Evolutionary conservation across 257 asterid species (phyloP).

Genomic region (Mentha longifolia): DNA sequence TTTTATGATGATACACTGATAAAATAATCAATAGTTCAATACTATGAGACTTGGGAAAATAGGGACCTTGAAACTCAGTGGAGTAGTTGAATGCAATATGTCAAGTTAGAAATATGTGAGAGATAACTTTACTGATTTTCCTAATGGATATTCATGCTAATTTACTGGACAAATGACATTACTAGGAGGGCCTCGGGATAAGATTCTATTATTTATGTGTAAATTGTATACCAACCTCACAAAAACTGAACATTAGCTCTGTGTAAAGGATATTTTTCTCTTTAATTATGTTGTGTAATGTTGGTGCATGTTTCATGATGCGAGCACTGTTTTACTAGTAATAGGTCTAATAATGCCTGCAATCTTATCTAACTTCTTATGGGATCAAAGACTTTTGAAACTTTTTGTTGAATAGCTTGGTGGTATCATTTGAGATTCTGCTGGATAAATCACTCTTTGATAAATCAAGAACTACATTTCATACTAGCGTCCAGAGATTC

Average conservation of each 20-base stretch:
- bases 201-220: not conserved
- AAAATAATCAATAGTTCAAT: not conserved
- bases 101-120: not conserved
- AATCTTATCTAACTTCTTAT: slow-evolving; percentile 9
- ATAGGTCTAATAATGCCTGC: slow-evolving; percentile 20
- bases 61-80: slow-evolving; percentile 4
- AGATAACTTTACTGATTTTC: too few relatives aligned
- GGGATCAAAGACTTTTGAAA: not conserved
- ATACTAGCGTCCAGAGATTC: slow-evolving; percentile 22
- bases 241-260: slow-evolving; percentile 23
- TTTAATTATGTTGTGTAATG: not conserved
- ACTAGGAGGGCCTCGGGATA: slow-evolving; percentile 12
- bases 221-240: slow-evolving; percentile 10
- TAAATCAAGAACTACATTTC: slow-evolving; percentile 29
- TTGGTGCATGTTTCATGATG: not conserved
- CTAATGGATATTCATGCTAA: not conserved
- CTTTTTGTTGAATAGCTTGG: slow-evolving; percentile 19
- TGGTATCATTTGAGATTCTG: slow-evolving; percentile 25
- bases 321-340: not conserved
- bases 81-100: not conserved
- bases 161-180: not conserved
- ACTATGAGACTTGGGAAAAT: not conserved
- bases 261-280: slow-evolving; percentile 18
- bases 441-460: slow-evolving; percentile 10
- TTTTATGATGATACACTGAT: not conserved